These are phyloP conservation scores for Acer yangbiense DNA, from an alignment of 345 rosid species.

Conservation along the genomic window DNA sequence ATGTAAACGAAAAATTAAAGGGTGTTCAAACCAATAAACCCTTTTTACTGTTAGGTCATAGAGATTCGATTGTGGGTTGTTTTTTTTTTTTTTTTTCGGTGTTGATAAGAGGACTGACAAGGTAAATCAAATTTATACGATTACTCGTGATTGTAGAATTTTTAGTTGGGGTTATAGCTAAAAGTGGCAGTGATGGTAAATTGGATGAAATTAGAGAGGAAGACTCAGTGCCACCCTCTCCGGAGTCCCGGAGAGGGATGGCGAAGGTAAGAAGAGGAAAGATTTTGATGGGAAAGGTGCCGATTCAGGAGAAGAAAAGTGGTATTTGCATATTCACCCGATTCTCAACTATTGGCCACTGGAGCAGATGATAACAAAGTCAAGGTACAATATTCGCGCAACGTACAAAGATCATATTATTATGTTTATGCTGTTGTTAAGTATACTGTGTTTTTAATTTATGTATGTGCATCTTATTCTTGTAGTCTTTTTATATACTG, in stretches of 20 bases:
- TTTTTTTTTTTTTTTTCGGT: too few species aligned
- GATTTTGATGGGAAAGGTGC: constrained; percentile 48
- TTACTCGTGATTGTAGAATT: too few species aligned
- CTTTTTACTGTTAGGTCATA: too few species aligned
- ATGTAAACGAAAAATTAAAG: too few species aligned
- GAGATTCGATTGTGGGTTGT: too few species aligned
- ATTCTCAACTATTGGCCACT: constrained; percentile 67
- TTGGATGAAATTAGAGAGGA: constrained; percentile 32
- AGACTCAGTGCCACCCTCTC: constrained; percentile 53
- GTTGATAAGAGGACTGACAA: too few species aligned
- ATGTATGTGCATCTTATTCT: not conserved
- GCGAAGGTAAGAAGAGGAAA: constrained; percentile 64
- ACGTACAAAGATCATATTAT: too few species aligned
- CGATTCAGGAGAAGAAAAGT: constrained; percentile 33
- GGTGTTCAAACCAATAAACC: too few species aligned
- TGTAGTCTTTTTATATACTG: not conserved
- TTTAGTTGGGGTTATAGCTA: constrained; percentile 66
- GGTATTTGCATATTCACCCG: constrained; percentile 43
- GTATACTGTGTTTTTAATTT: not conserved
- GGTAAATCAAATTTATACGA: too few species aligned
- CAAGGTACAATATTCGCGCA: constrained; percentile 23
- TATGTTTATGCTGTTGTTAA: not conserved
- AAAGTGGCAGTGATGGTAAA: constrained; percentile 28
- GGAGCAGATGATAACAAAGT: constrained; percentile 99
- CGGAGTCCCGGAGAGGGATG: constrained; percentile 57